Evolutionary conservation across 1,284 basidiomycete genomes (phyloP).

Genomic region (Puccinia polysora): DNA sequence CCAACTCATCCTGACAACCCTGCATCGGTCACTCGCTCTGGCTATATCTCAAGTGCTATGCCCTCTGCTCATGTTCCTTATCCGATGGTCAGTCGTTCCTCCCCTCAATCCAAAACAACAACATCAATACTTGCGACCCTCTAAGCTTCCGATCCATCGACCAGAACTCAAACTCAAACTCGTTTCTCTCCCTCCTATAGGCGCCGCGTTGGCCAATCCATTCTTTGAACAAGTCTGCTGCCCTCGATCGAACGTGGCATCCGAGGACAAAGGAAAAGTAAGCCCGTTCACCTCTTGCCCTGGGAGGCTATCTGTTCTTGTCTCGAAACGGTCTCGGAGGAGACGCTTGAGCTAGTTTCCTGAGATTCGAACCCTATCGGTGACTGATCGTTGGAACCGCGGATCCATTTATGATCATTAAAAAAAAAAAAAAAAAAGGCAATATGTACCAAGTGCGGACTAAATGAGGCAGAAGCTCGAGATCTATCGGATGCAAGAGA

Average conservation of each 20-base stretch:
- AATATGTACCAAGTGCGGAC: conserved; percentile 35
- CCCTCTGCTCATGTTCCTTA: conserved; percentile 33
- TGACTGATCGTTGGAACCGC: neutral
- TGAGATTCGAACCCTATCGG: too few relatives aligned
- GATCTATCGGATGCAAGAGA: conserved; percentile 30
- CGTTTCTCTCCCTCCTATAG: too few relatives aligned
- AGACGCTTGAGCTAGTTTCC: neutral
- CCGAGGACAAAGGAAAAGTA: conserved; percentile 16
- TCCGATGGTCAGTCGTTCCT: conserved; percentile 27
- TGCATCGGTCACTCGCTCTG: neutral
- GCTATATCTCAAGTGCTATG: conserved; percentile 18
- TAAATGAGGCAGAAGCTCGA: conserved; percentile 28
- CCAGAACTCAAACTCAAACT: too few relatives aligned
- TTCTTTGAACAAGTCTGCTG: conserved; percentile 40
- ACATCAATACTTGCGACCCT: neutral
- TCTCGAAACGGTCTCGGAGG: neutral
- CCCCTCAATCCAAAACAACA: neutral
- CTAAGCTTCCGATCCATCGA: neutral
- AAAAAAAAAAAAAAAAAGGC: conserved; percentile 5
- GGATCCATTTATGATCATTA: neutral
- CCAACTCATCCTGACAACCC: neutral
- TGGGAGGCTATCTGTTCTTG: neutral
- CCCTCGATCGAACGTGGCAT: conserved; percentile 1
- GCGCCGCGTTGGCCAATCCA: conserved; percentile 40
- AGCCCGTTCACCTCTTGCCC: neutral